These are phyloP conservation scores for Suhomyces pyralidae DNA, from an alignment of 805 yeast genomes.

Conservation along the genomic window DNA sequence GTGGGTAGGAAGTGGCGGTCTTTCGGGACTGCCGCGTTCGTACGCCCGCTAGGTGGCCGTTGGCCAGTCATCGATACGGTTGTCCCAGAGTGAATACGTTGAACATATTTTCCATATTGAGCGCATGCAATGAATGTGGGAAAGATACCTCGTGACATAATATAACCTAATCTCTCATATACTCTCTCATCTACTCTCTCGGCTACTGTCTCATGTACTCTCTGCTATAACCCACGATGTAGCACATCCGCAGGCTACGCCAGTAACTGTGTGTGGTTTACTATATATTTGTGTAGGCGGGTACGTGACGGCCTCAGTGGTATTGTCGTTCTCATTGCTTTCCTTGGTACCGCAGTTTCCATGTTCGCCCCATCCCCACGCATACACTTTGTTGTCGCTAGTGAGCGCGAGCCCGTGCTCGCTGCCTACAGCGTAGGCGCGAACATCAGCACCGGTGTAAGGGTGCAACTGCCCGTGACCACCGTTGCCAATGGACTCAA, in stretches of 20 bases:
- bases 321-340: background rate
- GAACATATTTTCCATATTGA: slow-evolving; percentile 82
- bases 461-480: slow-evolving; percentile 64
- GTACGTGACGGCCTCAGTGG: slow-evolving; percentile 30
- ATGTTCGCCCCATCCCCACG: slow-evolving; percentile 99
- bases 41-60: background rate
- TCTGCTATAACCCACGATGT: slow-evolving; percentile 55
- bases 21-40: background rate
- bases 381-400: slow-evolving; percentile 37
- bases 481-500: slow-evolving; percentile 67
- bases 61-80: slow-evolving; percentile 47
- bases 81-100: slow-evolving; percentile 59
- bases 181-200: background rate
- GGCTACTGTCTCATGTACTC: background rate
- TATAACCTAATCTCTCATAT: background rate
- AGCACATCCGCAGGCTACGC: slow-evolving; percentile 63
- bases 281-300: slow-evolving; percentile 33
- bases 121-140: slow-evolving; percentile 60
- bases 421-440: slow-evolving; percentile 59
- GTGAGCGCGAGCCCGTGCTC: slow-evolving; percentile 70
- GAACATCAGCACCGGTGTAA: slow-evolving; percentile 3
- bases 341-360: slow-evolving; percentile 75
- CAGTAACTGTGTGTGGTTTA: slow-evolving; percentile 19
- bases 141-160: slow-evolving; percentile 71
- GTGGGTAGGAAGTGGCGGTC: background rate